phyloP scores from a whole-genome alignment of 2,329 filamentous ascomycete species.

The Lithohypha guttulata region DNA sequence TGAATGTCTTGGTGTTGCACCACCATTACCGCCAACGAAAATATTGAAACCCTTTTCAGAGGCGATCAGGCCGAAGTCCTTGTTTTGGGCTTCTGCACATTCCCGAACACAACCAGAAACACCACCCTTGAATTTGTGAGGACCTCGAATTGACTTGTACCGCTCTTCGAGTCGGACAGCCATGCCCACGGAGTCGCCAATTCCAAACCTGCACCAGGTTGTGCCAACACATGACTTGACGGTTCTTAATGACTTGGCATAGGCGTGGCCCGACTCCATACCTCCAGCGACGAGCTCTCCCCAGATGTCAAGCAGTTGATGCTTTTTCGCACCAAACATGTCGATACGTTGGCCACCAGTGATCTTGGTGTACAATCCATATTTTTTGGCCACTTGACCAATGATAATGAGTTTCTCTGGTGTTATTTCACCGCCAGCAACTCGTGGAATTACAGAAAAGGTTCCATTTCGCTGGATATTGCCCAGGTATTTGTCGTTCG shows the following conservation, averaged over 20 bases:
- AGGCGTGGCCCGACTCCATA: conserved; percentile 84
- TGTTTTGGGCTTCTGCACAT: conserved; percentile 84
- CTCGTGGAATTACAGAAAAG: conserved; percentile 75
- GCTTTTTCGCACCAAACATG: conserved; percentile 82
- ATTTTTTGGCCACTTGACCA: conserved; percentile 74
- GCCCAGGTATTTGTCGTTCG: conserved; percentile 76
- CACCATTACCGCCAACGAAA: conserved; percentile 81
- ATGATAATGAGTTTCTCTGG: conserved; percentile 76
- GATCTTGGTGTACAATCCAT: conserved; percentile 79
- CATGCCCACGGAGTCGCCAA: conserved; percentile 85
- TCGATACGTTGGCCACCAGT: conserved; percentile 87
- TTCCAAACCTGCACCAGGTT: conserved; percentile 81
- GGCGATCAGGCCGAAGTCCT: conserved; percentile 86
- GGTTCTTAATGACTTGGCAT: conserved; percentile 77
- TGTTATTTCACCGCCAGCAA: conserved; percentile 77
- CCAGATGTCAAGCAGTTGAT: conserved; percentile 77
- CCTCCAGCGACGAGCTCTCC: conserved; percentile 66
- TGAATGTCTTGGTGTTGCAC: conserved; percentile 70
- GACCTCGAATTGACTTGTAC: conserved; percentile 81
- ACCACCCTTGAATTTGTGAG: conserved; percentile 85
- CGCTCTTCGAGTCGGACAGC: conserved; percentile 77
- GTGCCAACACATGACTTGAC: conserved; percentile 84
- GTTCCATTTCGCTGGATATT: conserved; percentile 90
- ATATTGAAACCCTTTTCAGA: conserved; percentile 92
- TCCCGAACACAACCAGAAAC: conserved; percentile 87